Evolutionary conservation across 495 filamentous ascomycete species (phyloP).

Genomic region (Chaetomium fimeti): DNA sequence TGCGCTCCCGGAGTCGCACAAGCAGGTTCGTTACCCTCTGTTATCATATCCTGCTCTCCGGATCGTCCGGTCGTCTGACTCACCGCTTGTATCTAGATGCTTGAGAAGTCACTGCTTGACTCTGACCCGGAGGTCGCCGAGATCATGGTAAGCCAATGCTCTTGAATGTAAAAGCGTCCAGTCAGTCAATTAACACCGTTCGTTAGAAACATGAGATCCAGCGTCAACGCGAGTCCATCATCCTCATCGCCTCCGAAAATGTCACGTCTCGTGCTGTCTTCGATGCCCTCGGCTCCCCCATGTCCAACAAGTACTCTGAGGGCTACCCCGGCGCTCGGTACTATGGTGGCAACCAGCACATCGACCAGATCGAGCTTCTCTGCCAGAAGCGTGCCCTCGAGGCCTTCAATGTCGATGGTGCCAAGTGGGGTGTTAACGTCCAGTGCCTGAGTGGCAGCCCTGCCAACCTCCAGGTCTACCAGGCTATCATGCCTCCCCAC

Average conservation of each 20-base stretch:
- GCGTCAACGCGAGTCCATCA: conserved; percentile 96
- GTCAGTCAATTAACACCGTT: conserved; percentile 5
- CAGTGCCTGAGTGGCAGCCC: conserved; percentile 90
- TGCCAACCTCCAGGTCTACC: conserved; percentile 98
- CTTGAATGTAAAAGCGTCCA: background rate
- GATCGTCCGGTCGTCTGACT: conserved; percentile 45
- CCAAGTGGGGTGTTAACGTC: conserved; percentile 98
- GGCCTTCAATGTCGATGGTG: conserved; percentile 81
- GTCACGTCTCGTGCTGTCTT: conserved; percentile 86
- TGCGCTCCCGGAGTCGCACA: conserved; percentile 84
- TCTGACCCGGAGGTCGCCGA: conserved; percentile 86
- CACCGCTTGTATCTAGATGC: conserved; percentile 66
- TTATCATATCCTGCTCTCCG: conserved; percentile 5
- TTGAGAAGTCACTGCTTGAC: conserved; percentile 81
- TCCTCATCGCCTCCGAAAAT: conserved; percentile 94
- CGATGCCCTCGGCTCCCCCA: conserved; percentile 83
- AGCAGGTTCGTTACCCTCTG: conserved; percentile 62
- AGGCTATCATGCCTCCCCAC: conserved; percentile 96
- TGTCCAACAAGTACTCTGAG: conserved; percentile 99
- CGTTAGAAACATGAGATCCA: conserved; percentile 84
- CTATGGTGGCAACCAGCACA: conserved; percentile 99
- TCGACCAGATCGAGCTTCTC: conserved; percentile 90
- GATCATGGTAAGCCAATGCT: conserved; percentile 74
- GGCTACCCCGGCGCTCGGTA: conserved; percentile 98
- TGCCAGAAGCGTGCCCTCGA: conserved; percentile 94